A percentile compares a stretch with the other conserved stretches of the same genome.
Conservation (phyloP, 208 protist genomes). For the Acanthamoeba rhysodes region DNA sequence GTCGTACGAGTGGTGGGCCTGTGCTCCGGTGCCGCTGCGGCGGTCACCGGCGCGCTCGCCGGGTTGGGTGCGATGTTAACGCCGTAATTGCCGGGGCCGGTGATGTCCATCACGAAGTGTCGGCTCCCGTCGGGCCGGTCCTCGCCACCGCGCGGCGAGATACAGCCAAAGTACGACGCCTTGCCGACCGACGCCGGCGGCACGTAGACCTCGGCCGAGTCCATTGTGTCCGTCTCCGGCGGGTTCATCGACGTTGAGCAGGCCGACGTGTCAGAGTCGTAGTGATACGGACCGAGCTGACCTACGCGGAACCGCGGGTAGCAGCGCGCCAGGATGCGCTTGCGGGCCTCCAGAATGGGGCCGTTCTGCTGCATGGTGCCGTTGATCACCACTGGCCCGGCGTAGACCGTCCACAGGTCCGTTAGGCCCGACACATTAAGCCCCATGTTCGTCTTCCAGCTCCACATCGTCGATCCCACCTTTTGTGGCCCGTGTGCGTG, state of each 20-base stretch:
- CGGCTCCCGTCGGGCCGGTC: neutral
- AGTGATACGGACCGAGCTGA: neutral
- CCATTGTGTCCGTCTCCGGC: neutral
- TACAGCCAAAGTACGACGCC: too few species aligned
- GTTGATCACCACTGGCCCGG: conserved; percentile 1
- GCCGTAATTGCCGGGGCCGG: neutral
- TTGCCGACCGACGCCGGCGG: neutral
- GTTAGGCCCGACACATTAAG: neutral
- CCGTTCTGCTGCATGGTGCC: conserved; percentile 34
- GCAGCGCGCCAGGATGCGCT: neutral
- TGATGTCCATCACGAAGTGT: neutral
- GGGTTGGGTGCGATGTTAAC: neutral
- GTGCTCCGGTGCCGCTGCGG: neutral
- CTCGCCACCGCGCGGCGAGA: too few species aligned
- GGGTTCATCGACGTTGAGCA: neutral
- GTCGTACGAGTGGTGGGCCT: too few species aligned
- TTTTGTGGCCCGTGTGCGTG: neutral
- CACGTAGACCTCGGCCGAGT: neutral
- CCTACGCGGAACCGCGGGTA: neutral
- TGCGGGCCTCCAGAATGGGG: neutral
- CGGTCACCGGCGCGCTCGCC: neutral
- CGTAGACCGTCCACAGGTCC: conserved; percentile 30
- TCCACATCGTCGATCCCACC: conserved; percentile 16
- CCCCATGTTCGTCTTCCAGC: conserved; percentile 6
- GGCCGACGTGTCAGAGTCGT: neutral